Conservation (phyloP, 257 asterid species). For the Ajuga chamaepitys region DNA sequence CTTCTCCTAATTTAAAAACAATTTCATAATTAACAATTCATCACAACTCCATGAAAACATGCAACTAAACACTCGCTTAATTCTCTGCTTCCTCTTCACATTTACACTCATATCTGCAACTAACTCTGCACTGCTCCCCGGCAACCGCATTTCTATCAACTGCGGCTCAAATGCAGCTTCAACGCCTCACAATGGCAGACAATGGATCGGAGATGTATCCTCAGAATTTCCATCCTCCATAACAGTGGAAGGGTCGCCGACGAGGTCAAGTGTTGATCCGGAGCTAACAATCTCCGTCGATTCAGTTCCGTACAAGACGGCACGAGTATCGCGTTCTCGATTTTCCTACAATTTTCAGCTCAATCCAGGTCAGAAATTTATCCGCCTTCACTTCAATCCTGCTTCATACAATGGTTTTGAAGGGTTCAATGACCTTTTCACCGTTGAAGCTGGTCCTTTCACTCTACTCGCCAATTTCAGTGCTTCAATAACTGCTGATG, state of each 20-base stretch:
- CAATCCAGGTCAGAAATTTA: conserved; percentile 36
- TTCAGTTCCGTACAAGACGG: conserved; percentile 32
- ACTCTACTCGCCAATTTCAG: conserved; percentile 39
- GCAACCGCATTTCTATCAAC: conserved; percentile 22
- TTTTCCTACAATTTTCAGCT: conserved; percentile 35
- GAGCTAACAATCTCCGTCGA: neutral
- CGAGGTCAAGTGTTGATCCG: neutral
- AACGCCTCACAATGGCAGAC: conserved; percentile 8
- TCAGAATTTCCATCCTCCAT: neutral
- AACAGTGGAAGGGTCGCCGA: conserved; percentile 16
- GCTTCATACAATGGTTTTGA: conserved; percentile 15
- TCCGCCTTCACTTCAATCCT: conserved; percentile 46
- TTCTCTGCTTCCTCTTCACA: conserved; percentile 5
- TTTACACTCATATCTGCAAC: neutral
- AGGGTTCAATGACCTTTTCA: conserved; percentile 19
- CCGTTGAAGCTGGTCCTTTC: conserved; percentile 36
- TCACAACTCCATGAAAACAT: neutral
- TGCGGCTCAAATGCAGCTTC: conserved; percentile 32
- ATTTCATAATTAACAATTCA: neutral
- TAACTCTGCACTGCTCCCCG: neutral
- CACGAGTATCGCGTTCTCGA: conserved; percentile 30
- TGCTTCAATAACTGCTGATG: conserved; percentile 34
- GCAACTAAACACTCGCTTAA: neutral
- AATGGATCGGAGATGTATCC: conserved; percentile 22
- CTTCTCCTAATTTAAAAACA: neutral